phyloP scores from a whole-genome alignment of 768 basidiomycete genomes.

The Psilocybe cubensis region DNA sequence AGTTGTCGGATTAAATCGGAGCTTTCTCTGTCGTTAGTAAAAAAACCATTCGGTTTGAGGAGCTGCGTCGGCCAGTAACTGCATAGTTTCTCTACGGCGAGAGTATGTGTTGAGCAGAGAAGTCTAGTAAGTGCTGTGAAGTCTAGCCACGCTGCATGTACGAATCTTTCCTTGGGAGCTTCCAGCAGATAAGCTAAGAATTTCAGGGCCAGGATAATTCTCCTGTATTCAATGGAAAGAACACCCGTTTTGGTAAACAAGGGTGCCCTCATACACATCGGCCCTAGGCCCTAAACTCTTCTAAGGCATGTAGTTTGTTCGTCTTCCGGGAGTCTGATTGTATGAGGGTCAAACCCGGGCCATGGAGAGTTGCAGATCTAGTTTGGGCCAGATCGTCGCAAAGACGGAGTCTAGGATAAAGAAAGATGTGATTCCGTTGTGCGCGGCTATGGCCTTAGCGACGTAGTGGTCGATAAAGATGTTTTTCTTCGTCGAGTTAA shows the following conservation, averaged over 20 bases:
- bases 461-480: neutral
- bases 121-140: neutral
- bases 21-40: no score
- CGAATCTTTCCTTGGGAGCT: neutral
- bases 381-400: neutral
- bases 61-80: no score
- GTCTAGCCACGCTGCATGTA: neutral
- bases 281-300: neutral
- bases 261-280: neutral
- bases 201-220: neutral
- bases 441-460: neutral
- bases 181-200: neutral
- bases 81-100: neutral
- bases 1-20: no score
- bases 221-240: neutral
- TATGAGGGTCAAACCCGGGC: neutral
- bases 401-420: neutral
- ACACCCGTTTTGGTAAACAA: constrained; percentile 5
- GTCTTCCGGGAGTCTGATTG: neutral
- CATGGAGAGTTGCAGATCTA: neutral
- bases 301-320: neutral
- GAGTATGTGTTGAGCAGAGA: neutral
- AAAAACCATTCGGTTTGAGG: no score
- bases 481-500: neutral
- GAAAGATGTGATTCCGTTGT: neutral